Conservation (phyloP, 2,329 filamentous ascomycete species). For the Stagonosporopsis tanaceti region DNA sequence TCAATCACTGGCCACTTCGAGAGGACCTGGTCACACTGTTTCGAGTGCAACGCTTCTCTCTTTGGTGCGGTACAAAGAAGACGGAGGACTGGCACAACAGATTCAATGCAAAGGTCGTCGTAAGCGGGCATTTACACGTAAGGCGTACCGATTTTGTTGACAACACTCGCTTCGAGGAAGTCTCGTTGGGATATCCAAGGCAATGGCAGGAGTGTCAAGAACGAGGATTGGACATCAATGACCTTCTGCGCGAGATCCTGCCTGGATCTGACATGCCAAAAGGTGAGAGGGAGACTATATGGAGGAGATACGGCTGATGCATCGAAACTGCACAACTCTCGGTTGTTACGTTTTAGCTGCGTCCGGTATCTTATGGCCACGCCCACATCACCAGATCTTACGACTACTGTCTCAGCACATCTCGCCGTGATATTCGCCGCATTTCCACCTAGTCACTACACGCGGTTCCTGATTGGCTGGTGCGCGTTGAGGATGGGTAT, state of each 20-base stretch:
- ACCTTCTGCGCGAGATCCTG: constrained; percentile 56
- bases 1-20: constrained; percentile 58
- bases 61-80: constrained; percentile 59
- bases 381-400: neutral
- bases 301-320: constrained; percentile 39
- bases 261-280: constrained; percentile 51
- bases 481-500: neutral
- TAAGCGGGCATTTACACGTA: constrained; percentile 58
- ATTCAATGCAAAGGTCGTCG: constrained; percentile 57
- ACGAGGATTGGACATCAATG: constrained; percentile 55
- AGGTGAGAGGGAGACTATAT: constrained; percentile 33
- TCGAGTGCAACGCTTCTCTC: constrained; percentile 53
- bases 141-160: constrained; percentile 58
- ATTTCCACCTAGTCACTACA: neutral
- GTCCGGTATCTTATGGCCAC: too few species aligned
- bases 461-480: neutral
- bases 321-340: neutral
- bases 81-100: constrained; percentile 57
- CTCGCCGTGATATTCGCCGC: neutral
- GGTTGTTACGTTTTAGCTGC: neutral
- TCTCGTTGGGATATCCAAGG: constrained; percentile 56
- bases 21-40: constrained; percentile 55
- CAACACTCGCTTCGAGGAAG: constrained; percentile 57
- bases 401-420: too few species aligned
- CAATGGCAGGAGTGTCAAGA: constrained; percentile 57